A percentile compares a stretch with the other conserved stretches of the same genome.
phyloP scores from a whole-genome alignment of 2,329 filamentous ascomycete genomes.

The Hawksworthiomyces lignivorus region DNA sequence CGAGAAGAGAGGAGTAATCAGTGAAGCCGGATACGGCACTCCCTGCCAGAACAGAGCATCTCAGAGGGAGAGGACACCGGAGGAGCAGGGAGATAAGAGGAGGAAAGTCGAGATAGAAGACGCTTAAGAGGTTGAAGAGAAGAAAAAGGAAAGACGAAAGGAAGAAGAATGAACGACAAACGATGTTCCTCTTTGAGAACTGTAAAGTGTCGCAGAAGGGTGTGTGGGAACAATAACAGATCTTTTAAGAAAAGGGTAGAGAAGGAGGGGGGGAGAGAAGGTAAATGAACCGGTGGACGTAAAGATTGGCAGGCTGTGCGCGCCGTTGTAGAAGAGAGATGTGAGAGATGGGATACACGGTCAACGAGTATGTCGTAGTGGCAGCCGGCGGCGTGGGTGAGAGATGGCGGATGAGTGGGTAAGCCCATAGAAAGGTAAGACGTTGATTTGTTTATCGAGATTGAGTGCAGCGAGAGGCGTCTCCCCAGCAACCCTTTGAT shows the following conservation, averaged over 20 bases:
- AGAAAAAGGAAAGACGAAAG: not conserved
- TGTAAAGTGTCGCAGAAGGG: slow-evolving; percentile 4
- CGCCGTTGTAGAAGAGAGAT: too few relatives aligned
- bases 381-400: too few relatives aligned
- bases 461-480: not conserved
- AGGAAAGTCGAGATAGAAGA: not conserved
- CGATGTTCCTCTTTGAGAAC: slow-evolving; percentile 3
- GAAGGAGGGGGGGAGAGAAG: not conserved
- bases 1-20: slow-evolving; percentile 2
- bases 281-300: not conserved
- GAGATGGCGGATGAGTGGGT: too few relatives aligned
- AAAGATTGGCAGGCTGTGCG: slow-evolving; percentile 1
- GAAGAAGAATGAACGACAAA: not conserved
- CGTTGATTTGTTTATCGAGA: slow-evolving; percentile 4
- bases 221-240: slow-evolving; percentile 7
- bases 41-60: slow-evolving; percentile 13
- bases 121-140: not conserved
- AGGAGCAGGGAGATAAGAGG: not conserved
- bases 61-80: slow-evolving; percentile 8
- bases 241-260: slow-evolving; percentile 2
- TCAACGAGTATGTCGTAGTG: too few relatives aligned
- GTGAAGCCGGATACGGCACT: slow-evolving; percentile 11
- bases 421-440: too few relatives aligned
- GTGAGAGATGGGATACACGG: too few relatives aligned
- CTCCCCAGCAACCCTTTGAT: slow-evolving; percentile 5